phyloP scores from a whole-genome alignment of 177 flowering plant species.

The Tripterygium wilfordii region DNA sequence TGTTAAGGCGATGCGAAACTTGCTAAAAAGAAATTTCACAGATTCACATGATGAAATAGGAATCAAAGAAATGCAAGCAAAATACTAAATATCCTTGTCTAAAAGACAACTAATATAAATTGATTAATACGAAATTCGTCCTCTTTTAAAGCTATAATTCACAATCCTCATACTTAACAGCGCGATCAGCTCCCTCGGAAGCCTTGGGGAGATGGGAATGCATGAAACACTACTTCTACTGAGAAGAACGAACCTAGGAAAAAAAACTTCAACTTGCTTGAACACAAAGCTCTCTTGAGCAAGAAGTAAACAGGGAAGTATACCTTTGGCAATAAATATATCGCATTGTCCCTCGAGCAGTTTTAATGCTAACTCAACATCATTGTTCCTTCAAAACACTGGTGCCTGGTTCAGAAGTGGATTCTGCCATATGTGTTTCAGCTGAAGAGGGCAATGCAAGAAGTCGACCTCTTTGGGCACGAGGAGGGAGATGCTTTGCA shows the following conservation, averaged over 20 bases:
- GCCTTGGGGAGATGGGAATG: conserved; percentile 11
- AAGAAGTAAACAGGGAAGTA: conserved; percentile 4
- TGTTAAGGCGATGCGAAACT: no score
- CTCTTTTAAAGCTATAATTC: conserved; percentile 22
- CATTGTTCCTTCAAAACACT: conserved; percentile 1
- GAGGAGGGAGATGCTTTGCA: conserved; percentile 80
- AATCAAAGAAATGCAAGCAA: no score
- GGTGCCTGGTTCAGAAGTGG: conserved; percentile 28
- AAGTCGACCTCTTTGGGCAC: conserved; percentile 68
- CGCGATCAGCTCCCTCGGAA: conserved; percentile 20
- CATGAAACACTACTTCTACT: no score
- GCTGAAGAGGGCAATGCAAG: conserved; percentile 47
- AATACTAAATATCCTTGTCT: no score
- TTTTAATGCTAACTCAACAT: not conserved
- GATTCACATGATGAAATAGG: no score
- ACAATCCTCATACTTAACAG: conserved; percentile 16
- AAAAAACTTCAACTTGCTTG: no score
- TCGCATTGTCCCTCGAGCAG: not conserved
- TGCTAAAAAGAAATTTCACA: no score
- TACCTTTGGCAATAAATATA: no score
- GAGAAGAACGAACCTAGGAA: no score
- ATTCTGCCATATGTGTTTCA: conserved; percentile 31
- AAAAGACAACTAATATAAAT: no score
- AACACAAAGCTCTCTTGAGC: conserved; percentile 12
- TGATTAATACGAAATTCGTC: conserved; percentile 24